phyloP scores from a whole-genome alignment of 768 basidiomycete species.

The Brasilioporus rufonigricans region DNA sequence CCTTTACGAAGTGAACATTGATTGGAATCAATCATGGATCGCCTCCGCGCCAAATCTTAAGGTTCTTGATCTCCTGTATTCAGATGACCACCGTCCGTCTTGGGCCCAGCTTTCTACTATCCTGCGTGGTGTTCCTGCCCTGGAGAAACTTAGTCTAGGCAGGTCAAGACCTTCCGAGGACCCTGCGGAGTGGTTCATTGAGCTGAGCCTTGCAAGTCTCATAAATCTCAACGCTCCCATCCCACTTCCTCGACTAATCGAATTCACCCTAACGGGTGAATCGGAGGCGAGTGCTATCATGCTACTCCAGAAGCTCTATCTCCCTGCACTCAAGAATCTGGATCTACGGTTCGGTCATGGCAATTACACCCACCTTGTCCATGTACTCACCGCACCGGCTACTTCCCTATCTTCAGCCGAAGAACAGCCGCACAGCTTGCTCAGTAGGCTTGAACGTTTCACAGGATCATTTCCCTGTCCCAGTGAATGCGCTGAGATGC shows the following conservation, averaged over 20 bases:
- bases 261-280: slow-evolving; percentile 50
- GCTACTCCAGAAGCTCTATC: slow-evolving; percentile 24
- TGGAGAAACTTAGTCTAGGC: slow-evolving; percentile 51
- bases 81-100: slow-evolving; percentile 59
- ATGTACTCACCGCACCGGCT: slow-evolving; percentile 33
- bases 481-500: slow-evolving; percentile 11
- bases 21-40: slow-evolving; percentile 52
- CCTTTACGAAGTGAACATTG: slow-evolving; percentile 70
- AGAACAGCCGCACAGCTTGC: slow-evolving; percentile 34
- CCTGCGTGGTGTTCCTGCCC: slow-evolving; percentile 49
- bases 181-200: slow-evolving; percentile 36
- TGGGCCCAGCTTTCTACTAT: slow-evolving; percentile 53
- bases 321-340: slow-evolving; percentile 38
- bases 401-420: slow-evolving; percentile 33
- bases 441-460: slow-evolving; percentile 49
- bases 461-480: slow-evolving; percentile 44
- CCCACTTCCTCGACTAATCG: slow-evolving; percentile 24
- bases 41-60: slow-evolving; percentile 31
- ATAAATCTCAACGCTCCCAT: slow-evolving; percentile 32
- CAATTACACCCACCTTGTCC: slow-evolving; percentile 50
- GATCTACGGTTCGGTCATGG: slow-evolving; percentile 53
- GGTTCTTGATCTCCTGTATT: slow-evolving; percentile 59
- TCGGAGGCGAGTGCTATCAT: slow-evolving; percentile 40
- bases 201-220: slow-evolving; percentile 13
- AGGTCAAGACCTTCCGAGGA: slow-evolving; percentile 54